A percentile compares a stretch with the other conserved stretches of the same genome.
These are phyloP conservation scores for Clathrospora elynae DNA, from an alignment of 2,329 filamentous ascomycete species.

Conservation along the genomic window DNA sequence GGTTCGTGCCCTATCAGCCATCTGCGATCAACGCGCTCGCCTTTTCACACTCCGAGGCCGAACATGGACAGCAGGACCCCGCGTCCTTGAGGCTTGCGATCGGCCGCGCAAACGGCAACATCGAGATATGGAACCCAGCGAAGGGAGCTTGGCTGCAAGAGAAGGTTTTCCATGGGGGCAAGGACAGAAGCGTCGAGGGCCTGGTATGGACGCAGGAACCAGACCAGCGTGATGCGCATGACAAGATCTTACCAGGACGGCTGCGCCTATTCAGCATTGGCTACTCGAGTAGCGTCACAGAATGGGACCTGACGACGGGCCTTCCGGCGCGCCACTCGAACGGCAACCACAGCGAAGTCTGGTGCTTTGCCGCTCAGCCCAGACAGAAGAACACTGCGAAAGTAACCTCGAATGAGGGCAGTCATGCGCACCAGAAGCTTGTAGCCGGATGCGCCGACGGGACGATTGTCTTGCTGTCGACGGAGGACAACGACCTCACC, in stretches of 20 bases:
- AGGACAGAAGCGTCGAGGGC: conserved; percentile 85
- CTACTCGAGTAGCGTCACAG: conserved; percentile 87
- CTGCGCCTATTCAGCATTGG: conserved; percentile 94
- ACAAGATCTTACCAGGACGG: conserved; percentile 68
- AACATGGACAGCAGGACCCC: conserved; percentile 50
- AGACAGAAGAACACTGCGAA: conserved; percentile 49
- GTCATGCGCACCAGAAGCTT: conserved; percentile 61
- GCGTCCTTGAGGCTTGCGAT: conserved; percentile 78
- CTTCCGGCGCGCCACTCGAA: conserved; percentile 79
- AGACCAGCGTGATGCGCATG: conserved; percentile 67
- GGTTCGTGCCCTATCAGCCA: conserved; percentile 90
- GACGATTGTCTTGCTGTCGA: conserved; percentile 83
- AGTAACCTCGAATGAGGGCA: conserved; percentile 26
- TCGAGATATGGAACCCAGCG: conserved; percentile 95
- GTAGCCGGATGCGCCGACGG: conserved; percentile 92
- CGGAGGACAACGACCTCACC: conserved; percentile 79
- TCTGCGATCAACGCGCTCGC: conserved; percentile 93
- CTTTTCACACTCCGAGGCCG: conserved; percentile 73
- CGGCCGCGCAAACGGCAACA: conserved; percentile 90
- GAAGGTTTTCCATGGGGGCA: conserved; percentile 79
- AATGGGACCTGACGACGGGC: conserved; percentile 88
- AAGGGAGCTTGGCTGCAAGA: conserved; percentile 88
- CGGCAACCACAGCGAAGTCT: conserved; percentile 94
- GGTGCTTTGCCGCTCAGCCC: conserved; percentile 92
- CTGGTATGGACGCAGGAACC: conserved; percentile 90